Percentiles rank a stretch among this genome's conserved stretches.
These are phyloP conservation scores for Ustilago nuda DNA, from an alignment of 1,284 basidiomycete genomes.

Conservation along the genomic window DNA sequence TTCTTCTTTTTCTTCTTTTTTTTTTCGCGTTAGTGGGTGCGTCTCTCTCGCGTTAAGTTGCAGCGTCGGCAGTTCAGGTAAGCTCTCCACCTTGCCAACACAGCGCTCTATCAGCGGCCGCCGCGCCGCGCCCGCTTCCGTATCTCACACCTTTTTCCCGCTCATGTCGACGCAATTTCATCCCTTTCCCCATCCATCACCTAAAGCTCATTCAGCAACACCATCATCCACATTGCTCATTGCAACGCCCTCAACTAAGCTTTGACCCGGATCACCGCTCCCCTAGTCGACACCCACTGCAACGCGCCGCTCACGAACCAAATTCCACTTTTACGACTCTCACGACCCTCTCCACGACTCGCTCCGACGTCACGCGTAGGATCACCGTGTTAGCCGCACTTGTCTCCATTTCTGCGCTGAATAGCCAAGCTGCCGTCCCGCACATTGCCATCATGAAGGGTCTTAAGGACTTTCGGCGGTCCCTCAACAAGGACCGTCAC, in stretches of 20 bases:
- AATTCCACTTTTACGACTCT: conserved; percentile 2
- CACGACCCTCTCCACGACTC: conserved; percentile 3
- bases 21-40: neutral
- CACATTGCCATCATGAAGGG: conserved; percentile 56
- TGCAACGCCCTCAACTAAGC: neutral
- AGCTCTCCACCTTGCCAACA: conserved; percentile 1
- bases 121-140: neutral
- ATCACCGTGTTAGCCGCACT: neutral
- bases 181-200: neutral
- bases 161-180: too few species aligned
- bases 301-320: neutral
- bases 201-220: neutral
- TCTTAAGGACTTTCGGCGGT: conserved; percentile 64
- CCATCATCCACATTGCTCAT: neutral
- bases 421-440: neutral
- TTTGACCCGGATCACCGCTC: neutral
- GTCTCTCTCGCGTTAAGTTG: conserved; percentile 4
- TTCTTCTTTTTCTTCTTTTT: neutral
- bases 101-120: neutral
- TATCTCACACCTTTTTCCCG: neutral
- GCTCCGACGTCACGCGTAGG: neutral
- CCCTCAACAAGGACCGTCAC: conserved; percentile 62
- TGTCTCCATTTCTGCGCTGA: too few species aligned
- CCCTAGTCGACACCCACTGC: neutral
- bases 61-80: neutral